Evolutionary conservation across 2,329 filamentous ascomycete genomes (phyloP).

Genomic region (Pseudogymnoascus sp.): DNA sequence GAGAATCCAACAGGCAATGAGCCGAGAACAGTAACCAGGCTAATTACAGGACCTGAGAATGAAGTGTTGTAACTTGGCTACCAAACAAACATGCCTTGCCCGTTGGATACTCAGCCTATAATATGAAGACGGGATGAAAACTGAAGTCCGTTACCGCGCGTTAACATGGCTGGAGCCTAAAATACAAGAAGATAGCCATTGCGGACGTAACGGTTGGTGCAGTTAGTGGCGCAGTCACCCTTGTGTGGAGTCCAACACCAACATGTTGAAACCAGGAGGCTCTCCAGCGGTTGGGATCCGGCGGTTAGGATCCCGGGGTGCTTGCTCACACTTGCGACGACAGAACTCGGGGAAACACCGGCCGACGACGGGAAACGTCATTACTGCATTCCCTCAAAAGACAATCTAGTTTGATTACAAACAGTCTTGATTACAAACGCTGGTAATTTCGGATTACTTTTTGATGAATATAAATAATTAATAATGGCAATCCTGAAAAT

Average conservation of each 20-base stretch:
- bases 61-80: neutral
- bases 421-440: neutral
- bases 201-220: neutral
- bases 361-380: neutral
- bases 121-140: neutral
- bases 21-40: neutral
- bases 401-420: neutral
- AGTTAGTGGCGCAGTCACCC: neutral
- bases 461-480: neutral
- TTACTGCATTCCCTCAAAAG: neutral
- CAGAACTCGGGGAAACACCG: neutral
- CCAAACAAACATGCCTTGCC: neutral
- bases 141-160: neutral
- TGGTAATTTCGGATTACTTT: neutral
- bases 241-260: neutral
- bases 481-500: neutral
- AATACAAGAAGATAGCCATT: neutral
- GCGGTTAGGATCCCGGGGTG: neutral
- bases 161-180: neutral
- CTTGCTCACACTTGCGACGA: neutral
- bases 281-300: neutral
- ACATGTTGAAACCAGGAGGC: neutral
- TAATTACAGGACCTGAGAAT: neutral
- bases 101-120: neutral
- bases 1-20: neutral